Evolutionary conservation across 208 protist species (phyloP), one percentile per base, ranked within the genome.

Genomic region (Angomonas deanei): DNA sequence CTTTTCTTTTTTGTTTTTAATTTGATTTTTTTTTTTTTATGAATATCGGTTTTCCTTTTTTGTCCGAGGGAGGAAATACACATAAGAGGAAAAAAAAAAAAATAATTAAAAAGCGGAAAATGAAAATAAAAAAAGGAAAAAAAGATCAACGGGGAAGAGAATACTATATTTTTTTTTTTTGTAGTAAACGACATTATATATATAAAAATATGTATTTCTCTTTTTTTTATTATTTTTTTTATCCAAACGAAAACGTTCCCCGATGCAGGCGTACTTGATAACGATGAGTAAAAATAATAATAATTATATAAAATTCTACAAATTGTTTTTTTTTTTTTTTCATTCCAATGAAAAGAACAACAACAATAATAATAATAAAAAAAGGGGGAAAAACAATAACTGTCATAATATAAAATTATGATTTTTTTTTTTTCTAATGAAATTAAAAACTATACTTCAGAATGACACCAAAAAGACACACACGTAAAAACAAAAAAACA

Each of bases 81-180:
- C n/a, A 23, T 34, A 36, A 0, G 27, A 21, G 8, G 6, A 30
- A 64, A 71, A 53, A 31, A 24, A 53, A 52, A 64, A 47, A 34
- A 21, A 34, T 31, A 6, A 48, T 42, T 52, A 15, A 49, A 1
- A 48, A 38, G n/a, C 28, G 53, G 30, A 31, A 52, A 64, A 30
- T 21, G 28, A 64, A 55, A 64, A 64, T 21, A 55, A 52, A 36
- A 23, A 55, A 24, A 56, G 24, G 6, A 64, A 64, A 33, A 52
- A 23, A 48, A 50, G 0, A 39, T 15, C 19, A 46, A 19, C 13
- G 36, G 30, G 21, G 0, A 56, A 1, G 24, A 28, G 15, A 17
- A 39, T 38, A n/a, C 8, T 13, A 48, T 24, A 26, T 5, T 21
- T 46, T 23, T 42, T 59, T 52, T 5, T 52, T 38, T 34, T 15